Percentiles rank a stretch among this genome's conserved stretches.
Conservation (phyloP, 257 asterid species). For the Nicotiana tomentosiformis region DNA sequence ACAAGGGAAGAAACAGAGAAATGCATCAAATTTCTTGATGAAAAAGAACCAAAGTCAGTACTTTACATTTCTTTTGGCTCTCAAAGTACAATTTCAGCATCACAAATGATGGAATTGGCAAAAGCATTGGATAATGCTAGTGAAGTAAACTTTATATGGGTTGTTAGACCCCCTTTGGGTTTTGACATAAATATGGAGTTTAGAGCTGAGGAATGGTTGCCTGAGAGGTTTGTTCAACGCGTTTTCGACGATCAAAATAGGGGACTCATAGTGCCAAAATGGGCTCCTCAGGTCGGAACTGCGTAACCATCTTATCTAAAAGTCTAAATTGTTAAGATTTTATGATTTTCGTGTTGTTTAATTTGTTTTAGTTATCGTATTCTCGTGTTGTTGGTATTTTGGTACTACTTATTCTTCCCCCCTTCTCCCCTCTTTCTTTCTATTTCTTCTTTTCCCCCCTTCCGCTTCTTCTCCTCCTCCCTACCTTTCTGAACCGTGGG, state of each 20-base stretch:
- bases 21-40: slow-evolving; percentile 30
- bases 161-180: slow-evolving; percentile 35
- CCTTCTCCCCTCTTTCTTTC: too few relatives aligned
- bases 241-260: slow-evolving; percentile 16
- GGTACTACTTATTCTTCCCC: too few relatives aligned
- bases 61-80: slow-evolving; percentile 42
- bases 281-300: slow-evolving; percentile 35
- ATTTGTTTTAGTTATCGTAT: too few relatives aligned
- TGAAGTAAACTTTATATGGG: slow-evolving; percentile 29
- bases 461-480: too few relatives aligned
- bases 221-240: slow-evolving; percentile 39
- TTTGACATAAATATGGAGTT: slow-evolving; percentile 35
- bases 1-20: slow-evolving; percentile 8
- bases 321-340: not conserved
- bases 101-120: slow-evolving; percentile 28
- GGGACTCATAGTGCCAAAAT: slow-evolving; percentile 34
- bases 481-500: too few relatives aligned
- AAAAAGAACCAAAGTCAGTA: slow-evolving; percentile 24
- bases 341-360: too few relatives aligned
- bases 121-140: slow-evolving; percentile 22
- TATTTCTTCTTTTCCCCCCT: too few relatives aligned
- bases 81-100: slow-evolving; percentile 24
- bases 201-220: slow-evolving; percentile 47
- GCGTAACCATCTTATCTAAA: not conserved
- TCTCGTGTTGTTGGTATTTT: too few relatives aligned